phyloP scores from a whole-genome alignment of 2,329 filamentous ascomycete species.

The Diplocarpon rosae region DNA sequence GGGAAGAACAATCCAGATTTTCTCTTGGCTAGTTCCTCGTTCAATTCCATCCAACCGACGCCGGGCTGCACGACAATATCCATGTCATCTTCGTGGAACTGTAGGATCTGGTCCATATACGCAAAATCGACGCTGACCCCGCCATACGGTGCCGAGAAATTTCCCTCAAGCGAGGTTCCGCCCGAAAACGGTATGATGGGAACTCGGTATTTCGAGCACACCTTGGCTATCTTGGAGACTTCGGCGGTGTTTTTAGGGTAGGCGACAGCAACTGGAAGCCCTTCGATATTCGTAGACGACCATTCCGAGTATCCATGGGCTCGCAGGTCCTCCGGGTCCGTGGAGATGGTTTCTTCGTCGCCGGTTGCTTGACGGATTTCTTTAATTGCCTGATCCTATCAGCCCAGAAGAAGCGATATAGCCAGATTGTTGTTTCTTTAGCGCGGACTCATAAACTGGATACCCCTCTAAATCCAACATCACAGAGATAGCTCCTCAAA shows the following conservation, averaged over 20 bases:
- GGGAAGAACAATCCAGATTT: conserved; percentile 78
- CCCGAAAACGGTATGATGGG: conserved; percentile 79
- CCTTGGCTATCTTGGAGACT: conserved; percentile 47
- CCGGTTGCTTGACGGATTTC: conserved; percentile 41
- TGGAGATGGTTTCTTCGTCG: conserved; percentile 48
- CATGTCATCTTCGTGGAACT: conserved; percentile 78
- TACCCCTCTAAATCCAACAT: no score
- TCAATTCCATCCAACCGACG: conserved; percentile 85
- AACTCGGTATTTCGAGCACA: conserved; percentile 69
- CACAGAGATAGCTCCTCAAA: no score
- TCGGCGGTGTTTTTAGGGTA: conserved; percentile 51
- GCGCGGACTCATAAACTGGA: no score
- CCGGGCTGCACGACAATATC: conserved; percentile 87
- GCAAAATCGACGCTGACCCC: conserved; percentile 85
- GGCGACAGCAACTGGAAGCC: conserved; percentile 50
- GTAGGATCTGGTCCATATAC: conserved; percentile 72
- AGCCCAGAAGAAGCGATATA: not conserved
- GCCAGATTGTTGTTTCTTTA: no score
- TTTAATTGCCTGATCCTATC: conserved; percentile 37
- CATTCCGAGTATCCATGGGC: conserved; percentile 58
- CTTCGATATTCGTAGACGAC: conserved; percentile 50
- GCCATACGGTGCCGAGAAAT: conserved; percentile 78
- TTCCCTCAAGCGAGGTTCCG: conserved; percentile 77
- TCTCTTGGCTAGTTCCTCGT: conserved; percentile 57
- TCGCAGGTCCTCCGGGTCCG: conserved; percentile 48